These are phyloP conservation scores for Penicillium italicum DNA, from an alignment of 2,329 filamentous ascomycete species.

Conservation along the genomic window DNA sequence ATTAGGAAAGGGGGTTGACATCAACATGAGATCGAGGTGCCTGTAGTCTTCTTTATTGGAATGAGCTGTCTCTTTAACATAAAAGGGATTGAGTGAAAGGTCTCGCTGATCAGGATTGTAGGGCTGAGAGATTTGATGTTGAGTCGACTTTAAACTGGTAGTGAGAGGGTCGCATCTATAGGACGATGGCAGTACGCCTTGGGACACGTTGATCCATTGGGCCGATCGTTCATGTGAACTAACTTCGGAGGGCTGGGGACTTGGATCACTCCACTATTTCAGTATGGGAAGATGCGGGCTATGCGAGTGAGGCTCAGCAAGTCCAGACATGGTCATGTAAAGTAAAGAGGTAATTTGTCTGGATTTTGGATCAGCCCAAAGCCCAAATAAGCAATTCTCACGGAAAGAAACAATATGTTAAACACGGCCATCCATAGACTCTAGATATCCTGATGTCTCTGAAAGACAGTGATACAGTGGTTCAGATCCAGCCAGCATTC, in stretches of 20 bases:
- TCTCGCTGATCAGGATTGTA: no score
- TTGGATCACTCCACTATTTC: neutral
- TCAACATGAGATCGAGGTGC: no score
- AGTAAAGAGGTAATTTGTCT: no score
- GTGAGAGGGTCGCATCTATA: no score
- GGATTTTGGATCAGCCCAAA: neutral
- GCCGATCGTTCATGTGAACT: neutral
- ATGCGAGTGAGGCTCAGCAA: conserved; percentile 2
- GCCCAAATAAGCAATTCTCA: conserved; percentile 20
- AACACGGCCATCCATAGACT: no score
- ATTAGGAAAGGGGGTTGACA: neutral
- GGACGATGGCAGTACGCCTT: neutral
- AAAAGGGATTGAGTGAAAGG: no score
- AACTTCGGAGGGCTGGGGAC: neutral
- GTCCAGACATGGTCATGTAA: neutral
- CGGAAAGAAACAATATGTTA: no score
- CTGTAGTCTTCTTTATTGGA: neutral
- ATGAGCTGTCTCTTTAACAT: no score
- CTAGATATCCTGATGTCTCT: neutral
- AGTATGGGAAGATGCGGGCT: neutral
- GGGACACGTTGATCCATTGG: neutral
- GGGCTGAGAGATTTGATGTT: no score
- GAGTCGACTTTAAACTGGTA: no score
- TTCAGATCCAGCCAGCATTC: no score
- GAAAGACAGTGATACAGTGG: neutral